Percentiles rank a stretch among this genome's conserved stretches.
Conservation (phyloP, 495 filamentous ascomycete genomes). For the Chaetomium tenue region DNA sequence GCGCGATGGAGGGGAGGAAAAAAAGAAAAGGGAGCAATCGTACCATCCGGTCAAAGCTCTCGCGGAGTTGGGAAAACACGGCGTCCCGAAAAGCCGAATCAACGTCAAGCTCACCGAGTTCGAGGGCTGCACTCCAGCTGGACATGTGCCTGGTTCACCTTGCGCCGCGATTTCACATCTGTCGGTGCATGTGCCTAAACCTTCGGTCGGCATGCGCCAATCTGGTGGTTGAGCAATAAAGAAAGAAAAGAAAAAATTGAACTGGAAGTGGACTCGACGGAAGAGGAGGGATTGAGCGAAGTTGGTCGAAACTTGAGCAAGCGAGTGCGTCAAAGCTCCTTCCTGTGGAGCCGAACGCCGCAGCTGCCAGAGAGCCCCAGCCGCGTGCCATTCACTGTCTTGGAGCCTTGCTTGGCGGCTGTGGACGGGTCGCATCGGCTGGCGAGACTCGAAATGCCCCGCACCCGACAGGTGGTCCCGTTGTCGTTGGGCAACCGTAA, state of each 20-base stretch:
- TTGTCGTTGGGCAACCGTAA: not conserved
- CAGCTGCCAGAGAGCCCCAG: not conserved
- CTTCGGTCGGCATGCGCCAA: slow-evolving; percentile 2
- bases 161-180: slow-evolving; percentile 28
- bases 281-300: slow-evolving; percentile 15
- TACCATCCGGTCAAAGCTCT: slow-evolving; percentile 34
- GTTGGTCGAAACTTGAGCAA: slow-evolving; percentile 18
- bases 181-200: slow-evolving; percentile 20
- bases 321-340: slow-evolving; percentile 22
- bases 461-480: not conserved
- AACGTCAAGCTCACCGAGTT: slow-evolving; percentile 23
- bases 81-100: slow-evolving; percentile 28
- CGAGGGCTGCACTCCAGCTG: slow-evolving; percentile 23
- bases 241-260: slow-evolving; percentile 14
- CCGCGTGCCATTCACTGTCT: not conserved
- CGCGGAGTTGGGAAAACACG: slow-evolving; percentile 28
- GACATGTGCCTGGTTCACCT: slow-evolving; percentile 31
- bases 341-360: slow-evolving; percentile 4
- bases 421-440: not conserved
- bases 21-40: not conserved
- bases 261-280: slow-evolving; percentile 14
- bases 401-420: not conserved
- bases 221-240: slow-evolving; percentile 1
- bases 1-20: not conserved
- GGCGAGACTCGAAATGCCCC: not conserved